A percentile compares a stretch with the other conserved stretches of the same genome.
Conservation (phyloP, 805 yeast species). For the Candida schatavii region DNA sequence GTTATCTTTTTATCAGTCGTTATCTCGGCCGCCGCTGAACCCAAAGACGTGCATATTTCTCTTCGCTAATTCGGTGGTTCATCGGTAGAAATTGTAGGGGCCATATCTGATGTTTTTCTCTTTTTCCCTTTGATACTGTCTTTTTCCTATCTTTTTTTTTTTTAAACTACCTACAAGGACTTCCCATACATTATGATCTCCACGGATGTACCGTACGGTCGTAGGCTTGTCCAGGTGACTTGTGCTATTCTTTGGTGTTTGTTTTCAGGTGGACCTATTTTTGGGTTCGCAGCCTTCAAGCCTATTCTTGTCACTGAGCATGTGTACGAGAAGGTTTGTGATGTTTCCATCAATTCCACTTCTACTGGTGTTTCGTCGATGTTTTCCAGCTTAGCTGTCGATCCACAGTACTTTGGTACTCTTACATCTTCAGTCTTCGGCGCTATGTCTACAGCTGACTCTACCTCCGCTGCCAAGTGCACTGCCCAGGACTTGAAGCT, state of each 20-base stretch:
- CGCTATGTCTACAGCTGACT: conserved; percentile 5
- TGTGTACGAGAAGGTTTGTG: conserved; percentile 44
- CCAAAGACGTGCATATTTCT: too few relatives aligned
- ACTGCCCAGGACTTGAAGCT: conserved; percentile 52
- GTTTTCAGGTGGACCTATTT: conserved; percentile 55
- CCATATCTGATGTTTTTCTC: neutral
- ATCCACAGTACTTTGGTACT: conserved; percentile 9
- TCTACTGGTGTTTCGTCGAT: neutral
- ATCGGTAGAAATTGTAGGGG: too few relatives aligned
- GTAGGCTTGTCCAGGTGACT: conserved; percentile 38
- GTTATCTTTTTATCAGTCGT: too few relatives aligned
- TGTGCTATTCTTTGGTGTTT: conserved; percentile 57
- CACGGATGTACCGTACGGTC: conserved; percentile 15
- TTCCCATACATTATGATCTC: conserved; percentile 5
- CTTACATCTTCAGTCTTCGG: conserved; percentile 11
- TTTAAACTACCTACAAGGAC: neutral
- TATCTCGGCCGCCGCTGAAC: too few relatives aligned
- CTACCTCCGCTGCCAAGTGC: conserved; percentile 39
- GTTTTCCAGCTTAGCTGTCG: conserved; percentile 5
- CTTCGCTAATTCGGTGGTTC: too few relatives aligned
- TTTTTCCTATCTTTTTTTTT: neutral
- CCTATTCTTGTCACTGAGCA: conserved; percentile 50
- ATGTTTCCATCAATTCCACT: conserved; percentile 10
- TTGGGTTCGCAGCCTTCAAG: conserved; percentile 59
- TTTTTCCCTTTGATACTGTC: neutral